These are phyloP conservation scores for Schizonepeta tenuifolia DNA, from an alignment of 257 asterid genomes.

Conservation along the genomic window DNA sequence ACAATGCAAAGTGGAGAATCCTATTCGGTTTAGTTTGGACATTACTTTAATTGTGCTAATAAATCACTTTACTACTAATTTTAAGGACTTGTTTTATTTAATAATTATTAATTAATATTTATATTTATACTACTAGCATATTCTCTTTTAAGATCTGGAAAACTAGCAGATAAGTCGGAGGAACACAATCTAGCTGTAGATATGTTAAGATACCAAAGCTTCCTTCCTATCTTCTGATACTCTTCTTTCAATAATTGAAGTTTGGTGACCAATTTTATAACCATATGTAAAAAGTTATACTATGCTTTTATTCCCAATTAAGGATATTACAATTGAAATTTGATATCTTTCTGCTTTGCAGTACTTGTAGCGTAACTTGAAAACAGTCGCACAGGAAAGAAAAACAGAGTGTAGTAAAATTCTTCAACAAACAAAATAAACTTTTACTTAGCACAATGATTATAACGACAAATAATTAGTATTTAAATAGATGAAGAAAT, in stretches of 20 bases:
- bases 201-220: background rate
- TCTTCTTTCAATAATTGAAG: background rate
- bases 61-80: no score
- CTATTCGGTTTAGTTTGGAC: no score
- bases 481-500: background rate
- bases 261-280: background rate
- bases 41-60: no score
- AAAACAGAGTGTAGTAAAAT: no score
- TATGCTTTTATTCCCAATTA: no score
- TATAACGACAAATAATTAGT: background rate
- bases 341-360: background rate
- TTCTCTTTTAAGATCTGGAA: background rate
- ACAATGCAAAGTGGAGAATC: no score
- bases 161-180: background rate
- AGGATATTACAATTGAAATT: no score
- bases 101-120: no score
- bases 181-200: slow-evolving; percentile 6
- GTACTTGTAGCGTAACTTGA: background rate
- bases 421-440: no score
- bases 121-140: background rate
- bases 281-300: no score
- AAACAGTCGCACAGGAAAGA: background rate
- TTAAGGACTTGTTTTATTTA: background rate
- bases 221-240: background rate
- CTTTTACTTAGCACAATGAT: background rate